Evolutionary conservation across 805 yeast genomes (phyloP).

Genomic region (Pichia kluyveri): DNA sequence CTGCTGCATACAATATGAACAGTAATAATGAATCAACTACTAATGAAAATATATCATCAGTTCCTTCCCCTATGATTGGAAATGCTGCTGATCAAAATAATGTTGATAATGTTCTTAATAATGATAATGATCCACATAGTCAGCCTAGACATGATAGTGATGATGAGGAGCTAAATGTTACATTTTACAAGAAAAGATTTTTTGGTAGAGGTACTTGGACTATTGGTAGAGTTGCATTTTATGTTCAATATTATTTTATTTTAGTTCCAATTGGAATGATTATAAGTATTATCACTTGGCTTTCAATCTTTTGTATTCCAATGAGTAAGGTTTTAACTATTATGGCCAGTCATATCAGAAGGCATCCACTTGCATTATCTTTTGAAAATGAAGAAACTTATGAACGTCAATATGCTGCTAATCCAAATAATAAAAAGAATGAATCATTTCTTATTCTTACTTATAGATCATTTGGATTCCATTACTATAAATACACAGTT

Average conservation of each 20-base stretch:
- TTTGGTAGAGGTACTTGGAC: constrained; percentile 95
- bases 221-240: constrained; percentile 71
- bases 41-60: background rate
- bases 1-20: constrained; percentile 26
- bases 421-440: constrained; percentile 28
- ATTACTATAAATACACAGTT: constrained; percentile 91
- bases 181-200: constrained; percentile 34
- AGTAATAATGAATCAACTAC: background rate
- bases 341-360: constrained; percentile 66
- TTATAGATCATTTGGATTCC: constrained; percentile 84
- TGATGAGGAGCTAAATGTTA: constrained; percentile 22
- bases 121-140: background rate
- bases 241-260: constrained; percentile 55
- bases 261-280: constrained; percentile 57
- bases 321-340: constrained; percentile 75
- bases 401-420: constrained; percentile 13
- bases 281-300: constrained; percentile 62
- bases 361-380: constrained; percentile 85
- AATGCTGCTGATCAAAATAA: background rate
- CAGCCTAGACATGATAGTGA: constrained; percentile 4
- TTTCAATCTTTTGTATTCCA: constrained; percentile 82
- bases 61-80: background rate
- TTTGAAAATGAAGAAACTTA: constrained; percentile 56
- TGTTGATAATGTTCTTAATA: background rate
- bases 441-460: constrained; percentile 74